phyloP scores from a whole-genome alignment of 805 yeast species.

The Limtongozyma cylindracea region DNA sequence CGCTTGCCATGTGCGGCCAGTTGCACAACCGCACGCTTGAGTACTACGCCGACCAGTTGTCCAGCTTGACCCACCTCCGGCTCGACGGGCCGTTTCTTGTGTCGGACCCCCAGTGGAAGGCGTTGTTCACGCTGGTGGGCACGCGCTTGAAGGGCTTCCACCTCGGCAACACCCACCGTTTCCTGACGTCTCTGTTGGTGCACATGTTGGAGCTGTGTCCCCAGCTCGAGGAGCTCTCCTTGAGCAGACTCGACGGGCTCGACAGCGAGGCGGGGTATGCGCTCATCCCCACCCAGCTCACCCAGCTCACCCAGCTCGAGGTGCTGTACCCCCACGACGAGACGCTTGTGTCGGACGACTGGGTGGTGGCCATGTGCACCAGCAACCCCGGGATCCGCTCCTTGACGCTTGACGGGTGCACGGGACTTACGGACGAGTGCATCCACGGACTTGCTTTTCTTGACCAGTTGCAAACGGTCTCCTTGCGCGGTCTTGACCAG shows the following conservation, averaged over 20 bases:
- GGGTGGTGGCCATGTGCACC: slow-evolving; percentile 31
- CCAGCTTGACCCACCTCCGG: slow-evolving; percentile 23
- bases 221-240: slow-evolving; percentile 24
- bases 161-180: slow-evolving; percentile 63
- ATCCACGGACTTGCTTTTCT: slow-evolving; percentile 41
- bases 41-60: slow-evolving; percentile 35
- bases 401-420: slow-evolving; percentile 49
- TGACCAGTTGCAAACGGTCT: slow-evolving; percentile 25
- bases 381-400: slow-evolving; percentile 33
- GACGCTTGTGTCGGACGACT: slow-evolving; percentile 41
- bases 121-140: slow-evolving; percentile 36
- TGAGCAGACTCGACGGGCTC: slow-evolving; percentile 55
- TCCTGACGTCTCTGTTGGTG: slow-evolving; percentile 39
- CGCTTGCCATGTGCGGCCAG: slow-evolving; percentile 83
- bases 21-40: slow-evolving; percentile 51
- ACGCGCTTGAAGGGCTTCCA: slow-evolving; percentile 29
- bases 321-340: slow-evolving; percentile 44
- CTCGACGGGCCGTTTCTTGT: slow-evolving; percentile 83
- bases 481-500: slow-evolving; percentile 32
- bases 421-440: slow-evolving; percentile 40
- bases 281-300: slow-evolving; percentile 36
- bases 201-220: slow-evolving; percentile 32
- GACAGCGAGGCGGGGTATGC: slow-evolving; percentile 28
- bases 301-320: slow-evolving; percentile 28
- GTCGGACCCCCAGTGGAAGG: slow-evolving; percentile 52